Evolutionary conservation across 228 moss, liverwort and hornwort species (phyloP).

Genomic region (Sphagnum fallax): DNA sequence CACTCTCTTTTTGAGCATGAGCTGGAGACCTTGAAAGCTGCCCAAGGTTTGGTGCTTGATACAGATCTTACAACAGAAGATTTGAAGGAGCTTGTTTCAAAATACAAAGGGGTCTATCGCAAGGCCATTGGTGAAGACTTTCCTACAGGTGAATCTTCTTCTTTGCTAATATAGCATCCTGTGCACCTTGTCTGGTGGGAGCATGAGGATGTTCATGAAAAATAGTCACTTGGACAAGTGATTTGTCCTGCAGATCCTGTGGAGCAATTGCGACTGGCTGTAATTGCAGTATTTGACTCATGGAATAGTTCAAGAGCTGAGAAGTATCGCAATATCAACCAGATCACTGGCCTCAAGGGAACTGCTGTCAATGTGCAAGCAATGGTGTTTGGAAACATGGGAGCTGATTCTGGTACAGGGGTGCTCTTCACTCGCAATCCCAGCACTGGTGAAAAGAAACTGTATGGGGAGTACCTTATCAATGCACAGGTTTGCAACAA

Average conservation of each 20-base stretch:
- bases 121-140: constrained; percentile 70
- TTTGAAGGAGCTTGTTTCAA: constrained; percentile 71
- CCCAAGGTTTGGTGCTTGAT: constrained; percentile 45
- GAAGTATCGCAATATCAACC: constrained; percentile 85
- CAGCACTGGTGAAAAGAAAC: constrained; percentile 92
- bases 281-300: constrained; percentile 87
- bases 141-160: constrained; percentile 50
- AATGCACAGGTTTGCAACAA: constrained; percentile 69
- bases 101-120: constrained; percentile 69
- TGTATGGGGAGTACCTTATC: constrained; percentile 92
- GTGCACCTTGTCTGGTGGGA: too few relatives aligned
- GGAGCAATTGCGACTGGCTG: constrained; percentile 68
- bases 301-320: constrained; percentile 87
- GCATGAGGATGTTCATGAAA: too few relatives aligned
- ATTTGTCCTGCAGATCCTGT: constrained; percentile 48
- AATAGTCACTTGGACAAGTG: too few relatives aligned
- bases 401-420: constrained; percentile 74
- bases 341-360: constrained; percentile 70
- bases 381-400: constrained; percentile 99
- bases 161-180: too few relatives aligned
- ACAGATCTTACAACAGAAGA: constrained; percentile 82
- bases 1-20: constrained; percentile 81
- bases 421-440: constrained; percentile 96
- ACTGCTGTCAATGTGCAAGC: constrained; percentile 96
- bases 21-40: constrained; percentile 63